phyloP scores from a whole-genome alignment of 169 alveolate species.

The Plasmodium billcollinsi region DNA sequence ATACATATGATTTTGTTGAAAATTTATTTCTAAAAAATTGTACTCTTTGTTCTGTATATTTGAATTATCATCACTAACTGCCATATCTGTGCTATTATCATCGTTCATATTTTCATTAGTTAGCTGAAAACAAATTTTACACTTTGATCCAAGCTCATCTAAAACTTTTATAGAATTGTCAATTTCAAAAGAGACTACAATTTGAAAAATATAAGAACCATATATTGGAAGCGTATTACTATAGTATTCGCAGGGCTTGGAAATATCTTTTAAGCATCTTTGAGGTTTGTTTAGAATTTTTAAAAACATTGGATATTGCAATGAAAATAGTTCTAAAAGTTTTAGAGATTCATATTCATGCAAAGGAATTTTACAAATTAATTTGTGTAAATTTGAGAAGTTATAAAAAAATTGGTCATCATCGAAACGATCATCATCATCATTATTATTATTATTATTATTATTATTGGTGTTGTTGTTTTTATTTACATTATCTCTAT shows the following conservation, averaged over 20 bases:
- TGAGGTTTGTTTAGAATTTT: conserved; percentile 63
- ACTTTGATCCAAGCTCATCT: conserved; percentile 73
- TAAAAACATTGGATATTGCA: conserved; percentile 76
- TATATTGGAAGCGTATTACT: conserved; percentile 62
- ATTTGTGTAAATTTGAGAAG: conserved; percentile 37
- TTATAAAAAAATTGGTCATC: neutral
- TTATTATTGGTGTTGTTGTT: neutral
- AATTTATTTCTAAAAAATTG: conserved; percentile 67
- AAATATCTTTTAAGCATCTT: conserved; percentile 44
- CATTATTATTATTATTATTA: neutral
- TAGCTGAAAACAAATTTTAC: conserved; percentile 72
- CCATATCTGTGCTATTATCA: neutral
- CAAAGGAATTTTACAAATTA: conserved; percentile 64
- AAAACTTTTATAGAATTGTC: conserved; percentile 78
- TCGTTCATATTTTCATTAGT: conserved; percentile 47
- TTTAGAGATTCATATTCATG: conserved; percentile 74
- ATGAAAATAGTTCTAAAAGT: conserved; percentile 65
- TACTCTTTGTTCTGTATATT: conserved; percentile 10
- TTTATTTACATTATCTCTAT: neutral
- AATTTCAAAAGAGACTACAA: conserved; percentile 70
- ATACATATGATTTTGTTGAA: conserved; percentile 66
- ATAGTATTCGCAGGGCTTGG: conserved; percentile 56
- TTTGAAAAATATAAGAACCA: conserved; percentile 76
- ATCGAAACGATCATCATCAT: neutral
- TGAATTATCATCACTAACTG: neutral